Base-by-base conservation (phyloP, 148 eudicot genomes). In the Polygonum aviculare region DNA sequence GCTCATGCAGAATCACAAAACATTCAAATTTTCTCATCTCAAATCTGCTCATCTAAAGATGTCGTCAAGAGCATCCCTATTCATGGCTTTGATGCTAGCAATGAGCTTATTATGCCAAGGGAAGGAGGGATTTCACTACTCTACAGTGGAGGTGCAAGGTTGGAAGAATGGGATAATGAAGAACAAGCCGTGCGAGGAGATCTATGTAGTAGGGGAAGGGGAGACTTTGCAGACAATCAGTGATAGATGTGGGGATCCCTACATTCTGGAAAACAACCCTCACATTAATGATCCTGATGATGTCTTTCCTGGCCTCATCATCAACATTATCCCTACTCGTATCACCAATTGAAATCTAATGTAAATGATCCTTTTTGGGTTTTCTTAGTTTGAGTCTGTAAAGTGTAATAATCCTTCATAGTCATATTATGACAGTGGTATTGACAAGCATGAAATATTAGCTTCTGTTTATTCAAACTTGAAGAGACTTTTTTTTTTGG, bases 201-300 rank as follows among this genome's bases (percentile, higher is more conserved):
- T 90, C 33, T 93, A 90, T 19, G 89, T 90, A 49, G 93, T 93
- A 7, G 71, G 82, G 55, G 96, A 93, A 81, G 98, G 98, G 5
- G 98, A 93, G 80, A 85, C 93, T 1, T 74, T 93, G 60, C 85
- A 90, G 33, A 85, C 86, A 0, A 93, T 93, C 8, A 83, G 96
- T 74, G 98, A 90, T 7, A 90, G 86, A 74, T 93, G 98, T 69
- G 90, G 90, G 0, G 98, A 93, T 84, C 93, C 95, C 21, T 90
- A 65, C 77, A 93, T 93, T 77, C 84, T 93, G 60, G 96, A 93
- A 81, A 86, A 85, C 59, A 93, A 93, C 22, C 97, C 98, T 0
- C 98, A 92, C 82, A 82, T 90, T 15, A 87, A 87, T 82, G 97
- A 90, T 69, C 90, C 90, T 9, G 97, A 91, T 81, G 97, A 91